Evolutionary conservation across 2,329 filamentous ascomycete genomes (phyloP), one percentile per base, ranked within the genome.

Genomic region (Cladophialophora exuberans): DNA sequence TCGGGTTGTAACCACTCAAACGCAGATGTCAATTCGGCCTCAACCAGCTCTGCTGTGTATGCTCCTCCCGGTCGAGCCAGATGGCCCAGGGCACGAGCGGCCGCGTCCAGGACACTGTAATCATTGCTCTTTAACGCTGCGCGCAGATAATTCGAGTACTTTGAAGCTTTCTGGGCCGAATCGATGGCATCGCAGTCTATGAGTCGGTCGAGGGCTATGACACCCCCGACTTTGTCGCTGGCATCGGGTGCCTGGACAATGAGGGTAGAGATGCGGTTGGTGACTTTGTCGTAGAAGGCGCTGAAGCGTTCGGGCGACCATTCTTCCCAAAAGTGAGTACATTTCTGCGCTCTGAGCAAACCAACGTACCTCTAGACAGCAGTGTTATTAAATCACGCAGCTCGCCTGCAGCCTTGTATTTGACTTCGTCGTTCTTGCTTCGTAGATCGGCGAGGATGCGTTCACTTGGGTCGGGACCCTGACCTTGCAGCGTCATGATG

Each of bases 101-200:
- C 94, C 10, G 89, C 86, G 53, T 95, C 85, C 87, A 99, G 93
- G 18, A 94, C 90, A 51, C 85, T 85, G 61, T 90, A 89, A 66
- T 99, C 94, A 70, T 92, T 96, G 60, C 93, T 93, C 65, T 92
- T 85, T 64, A 99, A 80, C 33, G 97, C 88, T 43, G 85, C 88
- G 64, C 92, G 89, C 56, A 99, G 83, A 67, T 93, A 95, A 61
- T 90, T 90, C 41, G 90, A 90, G 69, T 97, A 99, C 52, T 94
- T 86, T 25, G 93, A 96, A 56, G 94, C 96, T 74, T 97, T 97
- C 66, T 90, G 85, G 30, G 90, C 90, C 20, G 89, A 85, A 74
- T 99, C 95, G 65, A 97, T 90, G 56, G 92, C 93, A 66, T 97
- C 93, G 70, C 97, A 97, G 71, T 97, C 92, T 72, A 97, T 93